Evolutionary conservation across 257 asterid species (phyloP), one percentile per base, ranked within the genome.

Genomic region (Verbascum thapsus): DNA sequence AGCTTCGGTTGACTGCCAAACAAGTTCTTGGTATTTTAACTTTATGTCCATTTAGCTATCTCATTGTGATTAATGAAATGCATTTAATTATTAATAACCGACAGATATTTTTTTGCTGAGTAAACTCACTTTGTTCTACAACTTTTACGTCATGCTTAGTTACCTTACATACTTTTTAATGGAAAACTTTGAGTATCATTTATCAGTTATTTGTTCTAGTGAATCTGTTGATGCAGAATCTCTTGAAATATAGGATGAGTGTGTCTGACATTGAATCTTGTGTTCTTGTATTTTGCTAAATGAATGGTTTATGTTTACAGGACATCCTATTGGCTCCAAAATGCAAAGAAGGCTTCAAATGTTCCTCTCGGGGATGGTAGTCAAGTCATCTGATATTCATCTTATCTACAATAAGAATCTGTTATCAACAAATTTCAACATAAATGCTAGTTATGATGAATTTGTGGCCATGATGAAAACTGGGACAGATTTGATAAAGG

Each of bases 331-430:
- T 91, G 98, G 98, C 72, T 91, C 55, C 95, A 76, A 71, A 88
- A 91, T 84, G 98, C 95, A 11, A 91, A 86, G 78, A 91, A 84
- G 81, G 95, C 95, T 76, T 75, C 96, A 9, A 88, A 91, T 84
- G 95, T 86, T 70, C 88, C 94, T 65, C 96, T 91, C 56, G 98
- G 96, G 72, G 98, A 91, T 84, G 91, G 88, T 78, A 79, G 79
- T 84, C 95, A 59, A 86, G 98, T 7, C 45, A 57, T 44, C 10
- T 32, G 39, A 19, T 64, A 61, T 62, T 58, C 13, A 57, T 56
- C 22, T 22, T 42, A 49, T 71, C 32, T 67, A 17, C 43, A 32
- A 42, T 30, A 53, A 4, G 54, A 63, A 26, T 63, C 26, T 35
- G 53, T 70, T 57, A n/a, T 71, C 61, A 67, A 35, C 13, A 3